Percentiles rank a stretch among this genome's conserved stretches.
Evolutionary conservation across 768 basidiomycete species (phyloP).

Genomic region (Calvatia gigantea): DNA sequence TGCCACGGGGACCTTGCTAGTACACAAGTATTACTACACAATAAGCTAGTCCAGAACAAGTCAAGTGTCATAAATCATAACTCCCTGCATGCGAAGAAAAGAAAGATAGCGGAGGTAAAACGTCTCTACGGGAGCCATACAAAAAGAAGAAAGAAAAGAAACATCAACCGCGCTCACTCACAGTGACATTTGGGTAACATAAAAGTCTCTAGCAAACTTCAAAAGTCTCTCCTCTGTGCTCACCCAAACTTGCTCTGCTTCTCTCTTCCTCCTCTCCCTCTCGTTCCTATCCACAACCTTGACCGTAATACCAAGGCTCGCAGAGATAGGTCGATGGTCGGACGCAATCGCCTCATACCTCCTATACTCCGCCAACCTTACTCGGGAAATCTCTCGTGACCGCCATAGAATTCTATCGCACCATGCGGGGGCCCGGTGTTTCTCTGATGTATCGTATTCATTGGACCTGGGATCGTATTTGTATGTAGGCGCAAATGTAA

Average conservation of each 20-base stretch:
- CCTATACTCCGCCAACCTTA: conserved; percentile 65
- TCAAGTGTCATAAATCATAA: too few species aligned
- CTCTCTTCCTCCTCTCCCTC: conserved; percentile 51
- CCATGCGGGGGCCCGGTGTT: conserved; percentile 90
- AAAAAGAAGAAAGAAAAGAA: background rate
- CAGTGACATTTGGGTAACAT: conserved; percentile 28
- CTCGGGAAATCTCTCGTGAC: conserved; percentile 49
- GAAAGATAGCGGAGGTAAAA: background rate
- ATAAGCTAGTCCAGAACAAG: too few species aligned
- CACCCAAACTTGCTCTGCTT: conserved; percentile 56
- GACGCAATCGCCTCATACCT: conserved; percentile 87
- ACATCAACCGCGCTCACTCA: conserved; percentile 15
- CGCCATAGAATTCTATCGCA: conserved; percentile 93
- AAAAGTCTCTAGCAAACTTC: conserved; percentile 37
- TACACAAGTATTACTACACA: too few species aligned
- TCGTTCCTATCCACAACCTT: conserved; percentile 65
- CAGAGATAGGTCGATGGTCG: conserved; percentile 88
- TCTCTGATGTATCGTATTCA: conserved; percentile 87
- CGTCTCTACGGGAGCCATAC: background rate
- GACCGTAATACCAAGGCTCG: conserved; percentile 68
- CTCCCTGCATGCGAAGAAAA: background rate
- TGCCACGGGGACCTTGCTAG: too few species aligned
- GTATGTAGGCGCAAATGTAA: conserved; percentile 89
- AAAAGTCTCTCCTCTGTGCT: conserved; percentile 40
- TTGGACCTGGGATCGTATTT: conserved; percentile 83